Evolutionary conservation across 306 rosid species (phyloP), one percentile per base, ranked within the genome.

Genomic region (Neltuma alba): DNA sequence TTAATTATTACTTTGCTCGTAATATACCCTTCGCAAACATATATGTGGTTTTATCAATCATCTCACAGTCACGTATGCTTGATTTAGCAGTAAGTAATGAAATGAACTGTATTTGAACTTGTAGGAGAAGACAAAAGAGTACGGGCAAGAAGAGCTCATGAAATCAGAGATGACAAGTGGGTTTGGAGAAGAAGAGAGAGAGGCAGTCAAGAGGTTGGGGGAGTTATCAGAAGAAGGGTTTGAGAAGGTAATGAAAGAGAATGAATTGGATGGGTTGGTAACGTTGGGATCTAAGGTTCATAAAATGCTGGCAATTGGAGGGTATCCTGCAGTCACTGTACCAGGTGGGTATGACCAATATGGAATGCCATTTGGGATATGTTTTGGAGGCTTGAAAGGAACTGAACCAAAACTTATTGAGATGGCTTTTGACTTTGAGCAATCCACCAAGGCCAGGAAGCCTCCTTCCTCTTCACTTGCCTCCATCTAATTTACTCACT

Each of bases 351-450:
- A 83, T 74, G 74, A 78, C 15, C 68, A 52, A 6, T 15, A 52
- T 10, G 86, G 88, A 30, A 61, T 76, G 61, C 90, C 94, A 7
- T 79, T 88, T 67, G 90, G 89, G 15, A 78, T 88, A 5, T 48
- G 34, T 15, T 88, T 88, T 73, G 88, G 91, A 28, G 91, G 90
- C 3, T 74, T 86, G 5, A 82, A 77, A 73, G 90, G 91, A 64
- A 55, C 84, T 0, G 90, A 88, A 33, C 85, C 94, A 1, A 88
- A 73, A 67, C 72, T 88, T 0, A 85, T 88, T 41, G 74, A 88
- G 65, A 85, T 90, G 80, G 87, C 90, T 27, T 90, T 81, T 57
- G 94, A 63, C 52, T 90, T 88, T 77, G 92, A 90, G 84, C 87
- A 88, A 77, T 77, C 87, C 25, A 88, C 92, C 1, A 71, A 25